Evolutionary conservation across 1,284 basidiomycete genomes (phyloP).

Genomic region (Omphalotus olearius): DNA sequence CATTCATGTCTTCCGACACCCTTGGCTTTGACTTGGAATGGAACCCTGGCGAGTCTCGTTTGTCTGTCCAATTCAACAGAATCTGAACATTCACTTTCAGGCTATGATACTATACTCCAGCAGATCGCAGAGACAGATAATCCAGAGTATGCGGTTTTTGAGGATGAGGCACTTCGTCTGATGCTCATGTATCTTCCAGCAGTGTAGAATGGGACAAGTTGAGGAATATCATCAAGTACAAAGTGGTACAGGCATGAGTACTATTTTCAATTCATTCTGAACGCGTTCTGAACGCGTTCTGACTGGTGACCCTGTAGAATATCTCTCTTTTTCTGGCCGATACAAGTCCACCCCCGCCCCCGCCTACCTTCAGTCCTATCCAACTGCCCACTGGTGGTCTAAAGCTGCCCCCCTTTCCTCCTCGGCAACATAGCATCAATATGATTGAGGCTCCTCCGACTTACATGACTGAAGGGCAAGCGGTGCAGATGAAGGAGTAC

Average conservation of each 20-base stretch:
- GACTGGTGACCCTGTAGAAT: slow-evolving; percentile 40
- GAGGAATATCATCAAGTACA: slow-evolving; percentile 68
- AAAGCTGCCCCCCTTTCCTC: slow-evolving; percentile 77
- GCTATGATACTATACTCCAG: slow-evolving; percentile 60
- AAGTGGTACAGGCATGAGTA: slow-evolving; percentile 51
- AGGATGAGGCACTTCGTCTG: slow-evolving; percentile 1
- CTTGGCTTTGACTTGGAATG: slow-evolving; percentile 33
- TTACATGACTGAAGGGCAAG: slow-evolving; percentile 63
- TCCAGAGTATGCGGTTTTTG: slow-evolving; percentile 54
- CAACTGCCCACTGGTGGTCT: slow-evolving; percentile 57
- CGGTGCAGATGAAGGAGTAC: slow-evolving; percentile 50
- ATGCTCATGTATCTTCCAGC: slow-evolving; percentile 17
- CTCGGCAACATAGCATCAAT: slow-evolving; percentile 47
- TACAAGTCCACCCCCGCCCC: slow-evolving; percentile 32
- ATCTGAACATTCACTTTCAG: slow-evolving; percentile 30
- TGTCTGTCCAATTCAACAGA: not conserved
- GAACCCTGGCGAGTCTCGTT: slow-evolving; percentile 37
- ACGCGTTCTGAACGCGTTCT: slow-evolving; percentile 1
- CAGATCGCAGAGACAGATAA: slow-evolving; percentile 67
- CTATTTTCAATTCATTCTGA: too few relatives aligned
- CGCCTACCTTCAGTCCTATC: slow-evolving; percentile 38
- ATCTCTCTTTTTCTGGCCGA: slow-evolving; percentile 52
- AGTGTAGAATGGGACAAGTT: slow-evolving; percentile 76
- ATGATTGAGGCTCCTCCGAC: slow-evolving; percentile 52
- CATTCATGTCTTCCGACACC: slow-evolving; percentile 4